Percentiles rank a stretch among this genome's conserved stretches.
Conservation (phyloP, 768 basidiomycete species). For the Gyrodon lividus region DNA sequence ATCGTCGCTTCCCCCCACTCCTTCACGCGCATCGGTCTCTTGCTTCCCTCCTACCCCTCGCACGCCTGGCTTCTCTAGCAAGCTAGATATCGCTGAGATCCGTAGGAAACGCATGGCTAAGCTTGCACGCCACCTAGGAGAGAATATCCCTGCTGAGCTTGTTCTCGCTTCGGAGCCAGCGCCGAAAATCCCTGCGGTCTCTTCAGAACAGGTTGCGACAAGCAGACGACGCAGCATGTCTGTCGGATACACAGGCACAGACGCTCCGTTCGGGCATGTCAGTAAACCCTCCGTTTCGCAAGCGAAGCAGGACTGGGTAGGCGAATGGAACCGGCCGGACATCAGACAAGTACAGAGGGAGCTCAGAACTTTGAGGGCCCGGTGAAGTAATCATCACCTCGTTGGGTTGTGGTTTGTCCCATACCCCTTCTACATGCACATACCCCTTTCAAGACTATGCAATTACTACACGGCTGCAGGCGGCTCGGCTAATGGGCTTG, state of each 20-base stretch:
- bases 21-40: constrained; percentile 7
- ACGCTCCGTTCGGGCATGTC: neutral
- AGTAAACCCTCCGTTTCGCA: neutral
- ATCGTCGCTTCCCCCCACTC: constrained; percentile 10
- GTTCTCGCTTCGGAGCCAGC: constrained; percentile 33
- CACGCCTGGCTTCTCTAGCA: constrained; percentile 14
- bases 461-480: constrained; percentile 14
- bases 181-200: neutral
- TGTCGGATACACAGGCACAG: constrained; percentile 1
- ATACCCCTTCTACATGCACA: neutral
- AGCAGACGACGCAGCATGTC: constrained; percentile 18
- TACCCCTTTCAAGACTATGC: neutral
- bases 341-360: constrained; percentile 40
- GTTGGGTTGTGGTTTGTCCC: neutral
- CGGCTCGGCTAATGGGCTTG: constrained; percentile 8
- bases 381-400: constrained; percentile 7
- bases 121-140: constrained; percentile 55
- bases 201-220: neutral
- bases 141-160: constrained; percentile 56
- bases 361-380: constrained; percentile 29
- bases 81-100: constrained; percentile 31
- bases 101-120: constrained; percentile 56
- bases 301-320: constrained; percentile 30
- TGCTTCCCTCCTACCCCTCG: constrained; percentile 17
- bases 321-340: constrained; percentile 41